Conservation (phyloP, 768 basidiomycete genomes). For the Tephrocybe sp. region DNA sequence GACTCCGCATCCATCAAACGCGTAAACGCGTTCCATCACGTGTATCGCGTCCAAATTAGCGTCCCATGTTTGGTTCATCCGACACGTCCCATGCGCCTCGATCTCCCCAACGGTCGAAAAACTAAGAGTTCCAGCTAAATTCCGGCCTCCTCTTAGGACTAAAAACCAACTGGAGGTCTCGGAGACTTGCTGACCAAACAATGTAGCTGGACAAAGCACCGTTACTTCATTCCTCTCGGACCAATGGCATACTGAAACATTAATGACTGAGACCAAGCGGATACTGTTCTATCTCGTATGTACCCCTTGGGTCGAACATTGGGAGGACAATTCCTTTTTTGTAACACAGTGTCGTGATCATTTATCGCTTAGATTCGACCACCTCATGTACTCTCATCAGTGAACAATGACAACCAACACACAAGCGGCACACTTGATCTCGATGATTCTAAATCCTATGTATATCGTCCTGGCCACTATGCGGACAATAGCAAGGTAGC, state of each 20-base stretch:
- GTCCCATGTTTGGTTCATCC: conserved; percentile 15
- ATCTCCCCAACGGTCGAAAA: conserved; percentile 5
- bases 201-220: conserved; percentile 2
- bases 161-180: neutral
- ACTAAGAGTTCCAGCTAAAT: neutral
- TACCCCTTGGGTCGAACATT: no score
- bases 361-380: conserved; percentile 5
- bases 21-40: conserved; percentile 38
- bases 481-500: neutral
- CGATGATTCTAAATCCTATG: neutral
- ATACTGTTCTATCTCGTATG: neutral
- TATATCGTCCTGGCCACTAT: neutral
- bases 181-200: neutral
- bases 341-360: neutral
- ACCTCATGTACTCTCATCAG: neutral
- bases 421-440: neutral
- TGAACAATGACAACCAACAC: neutral
- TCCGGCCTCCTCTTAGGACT: neutral
- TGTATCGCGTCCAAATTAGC: conserved; percentile 24
- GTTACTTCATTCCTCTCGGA: conserved; percentile 7
- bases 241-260: conserved; percentile 8
- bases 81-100: conserved; percentile 9
- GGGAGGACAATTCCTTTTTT: neutral
- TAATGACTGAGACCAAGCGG: conserved; percentile 3
- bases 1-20: conserved; percentile 40